Base-by-base conservation (phyloP, 495 filamentous ascomycete genomes). In the Copromyces sp. region DNA sequence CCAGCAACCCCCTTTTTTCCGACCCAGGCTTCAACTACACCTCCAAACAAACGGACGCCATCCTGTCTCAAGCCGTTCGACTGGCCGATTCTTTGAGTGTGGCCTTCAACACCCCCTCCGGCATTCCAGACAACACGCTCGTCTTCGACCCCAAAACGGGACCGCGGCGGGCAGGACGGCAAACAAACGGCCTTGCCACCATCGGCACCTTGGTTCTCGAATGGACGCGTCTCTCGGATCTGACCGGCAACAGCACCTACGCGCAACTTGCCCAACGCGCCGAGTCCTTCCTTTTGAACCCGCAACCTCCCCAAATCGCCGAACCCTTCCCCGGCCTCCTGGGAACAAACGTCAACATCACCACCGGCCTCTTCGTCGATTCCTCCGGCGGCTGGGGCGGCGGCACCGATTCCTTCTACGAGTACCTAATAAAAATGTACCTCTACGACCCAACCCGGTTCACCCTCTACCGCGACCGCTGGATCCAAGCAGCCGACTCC, bases 371-470 rank as follows among this genome's bases (percentile, higher is more conserved):
- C 8, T 95, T 96, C 75, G 71, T 84, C 3, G 88, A 95, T 73
- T 84, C 86, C 20, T 73, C 72, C 11, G 93, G 94, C 59, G 90
- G 91, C 32, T 97, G 94, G 94, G 87, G 89, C 73, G 93, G 92
- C 68, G 91, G 92, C 11, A 87, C 87, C 61, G 94, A 97, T 81
- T 92, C 89, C 35, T 95, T 90, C 83, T 97, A 97, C 80, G 94
- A 97, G 82, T 97, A 97, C 75, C 86, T 97, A 35, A 91, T 97
- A 79, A 97, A 97, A 85, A 95, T 95, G 92, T 96, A 90, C 76
- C 81, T 96, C 74, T 97, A 97, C 78, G 90, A 94, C 78, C 85
- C 90, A 12, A 71, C 80, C 41, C 87, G 89, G 9, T 96, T 91
- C 74, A 81, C 70, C 11, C 40, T 77, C 2, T 93, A 94, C 82